Conservation (phyloP, 2,329 filamentous ascomycete genomes). For the Hymenoscyphus linearis region DNA sequence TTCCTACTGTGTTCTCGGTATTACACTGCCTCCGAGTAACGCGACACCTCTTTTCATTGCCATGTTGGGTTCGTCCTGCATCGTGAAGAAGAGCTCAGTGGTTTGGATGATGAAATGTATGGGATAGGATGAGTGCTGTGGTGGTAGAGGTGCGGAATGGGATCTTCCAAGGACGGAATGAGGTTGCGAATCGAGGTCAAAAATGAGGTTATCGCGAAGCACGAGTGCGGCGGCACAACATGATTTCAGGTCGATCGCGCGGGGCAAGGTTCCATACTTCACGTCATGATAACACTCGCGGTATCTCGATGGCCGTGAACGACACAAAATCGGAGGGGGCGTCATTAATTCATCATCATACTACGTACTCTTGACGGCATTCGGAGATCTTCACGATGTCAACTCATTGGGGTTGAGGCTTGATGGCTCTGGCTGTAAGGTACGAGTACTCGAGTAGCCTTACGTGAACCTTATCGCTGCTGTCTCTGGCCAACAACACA, state of each 20-base stretch:
- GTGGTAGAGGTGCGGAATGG: not conserved
- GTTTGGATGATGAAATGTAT: not conserved
- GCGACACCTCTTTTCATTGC: conserved; percentile 42
- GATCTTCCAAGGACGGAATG: not conserved
- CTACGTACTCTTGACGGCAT: not conserved
- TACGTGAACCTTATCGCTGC: not conserved
- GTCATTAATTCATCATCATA: not conserved
- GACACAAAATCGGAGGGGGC: not conserved
- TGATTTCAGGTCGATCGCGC: not conserved
- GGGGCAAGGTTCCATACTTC: not conserved
- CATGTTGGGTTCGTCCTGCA: not conserved
- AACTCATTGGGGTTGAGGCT: not conserved
- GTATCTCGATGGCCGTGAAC: not conserved
- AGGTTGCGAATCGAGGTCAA: not conserved
- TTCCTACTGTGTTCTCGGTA: conserved; percentile 67
- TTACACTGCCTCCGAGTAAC: conserved; percentile 70
- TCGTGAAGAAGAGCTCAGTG: conserved; percentile 5
- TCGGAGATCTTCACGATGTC: not conserved
- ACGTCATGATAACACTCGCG: not conserved
- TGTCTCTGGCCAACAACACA: not conserved
- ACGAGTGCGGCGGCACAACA: not conserved
- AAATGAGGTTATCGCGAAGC: not conserved
- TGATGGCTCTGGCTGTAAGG: not conserved
- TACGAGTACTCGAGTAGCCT: no score
- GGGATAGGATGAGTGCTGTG: not conserved